Conservation (phyloP, 2,329 filamentous ascomycete genomes). For the Sporothrix dimorphospora region DNA sequence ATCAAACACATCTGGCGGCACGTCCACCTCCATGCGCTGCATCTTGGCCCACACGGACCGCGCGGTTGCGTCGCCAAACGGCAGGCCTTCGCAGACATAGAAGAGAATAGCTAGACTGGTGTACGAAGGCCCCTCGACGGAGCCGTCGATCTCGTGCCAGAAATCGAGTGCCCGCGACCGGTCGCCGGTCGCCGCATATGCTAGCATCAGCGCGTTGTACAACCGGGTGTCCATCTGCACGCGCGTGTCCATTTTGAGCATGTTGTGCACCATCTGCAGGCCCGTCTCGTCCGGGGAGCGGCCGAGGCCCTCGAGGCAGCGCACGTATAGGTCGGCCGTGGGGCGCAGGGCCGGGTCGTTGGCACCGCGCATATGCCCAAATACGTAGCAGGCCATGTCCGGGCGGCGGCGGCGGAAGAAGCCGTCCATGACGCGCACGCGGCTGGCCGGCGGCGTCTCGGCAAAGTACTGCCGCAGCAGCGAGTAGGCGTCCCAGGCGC, state of each 20-base stretch:
- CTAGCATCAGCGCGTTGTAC: conserved; percentile 84
- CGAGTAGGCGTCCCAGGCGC: conserved; percentile 68
- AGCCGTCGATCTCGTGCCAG: conserved; percentile 83
- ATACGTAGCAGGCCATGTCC: conserved; percentile 84
- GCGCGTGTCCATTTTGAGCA: conserved; percentile 88
- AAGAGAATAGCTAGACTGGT: conserved; percentile 80
- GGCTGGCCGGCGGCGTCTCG: conserved; percentile 65
- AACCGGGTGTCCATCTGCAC: conserved; percentile 76
- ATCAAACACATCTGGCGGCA: conserved; percentile 73
- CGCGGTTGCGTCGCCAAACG: conserved; percentile 61
- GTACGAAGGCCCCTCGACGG: conserved; percentile 83
- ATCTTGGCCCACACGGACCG: conserved; percentile 73
- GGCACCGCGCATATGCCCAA: conserved; percentile 91
- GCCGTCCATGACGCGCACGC: conserved; percentile 74
- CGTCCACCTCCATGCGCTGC: conserved; percentile 73
- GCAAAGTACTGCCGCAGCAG: conserved; percentile 67
- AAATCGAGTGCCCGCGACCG: conserved; percentile 71
- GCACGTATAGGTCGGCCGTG: conserved; percentile 72
- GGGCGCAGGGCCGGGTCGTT: conserved; percentile 66
- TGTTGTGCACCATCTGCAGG: conserved; percentile 80
- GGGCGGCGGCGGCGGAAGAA: conserved; percentile 77
- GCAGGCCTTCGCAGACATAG: conserved; percentile 69
- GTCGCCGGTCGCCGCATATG: conserved; percentile 72
- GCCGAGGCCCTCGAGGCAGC: conserved; percentile 76
- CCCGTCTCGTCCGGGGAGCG: conserved; percentile 52